These are phyloP conservation scores for Cordyceps cicadae DNA, from an alignment of 2,329 filamentous ascomycete genomes.

Conservation along the genomic window DNA sequence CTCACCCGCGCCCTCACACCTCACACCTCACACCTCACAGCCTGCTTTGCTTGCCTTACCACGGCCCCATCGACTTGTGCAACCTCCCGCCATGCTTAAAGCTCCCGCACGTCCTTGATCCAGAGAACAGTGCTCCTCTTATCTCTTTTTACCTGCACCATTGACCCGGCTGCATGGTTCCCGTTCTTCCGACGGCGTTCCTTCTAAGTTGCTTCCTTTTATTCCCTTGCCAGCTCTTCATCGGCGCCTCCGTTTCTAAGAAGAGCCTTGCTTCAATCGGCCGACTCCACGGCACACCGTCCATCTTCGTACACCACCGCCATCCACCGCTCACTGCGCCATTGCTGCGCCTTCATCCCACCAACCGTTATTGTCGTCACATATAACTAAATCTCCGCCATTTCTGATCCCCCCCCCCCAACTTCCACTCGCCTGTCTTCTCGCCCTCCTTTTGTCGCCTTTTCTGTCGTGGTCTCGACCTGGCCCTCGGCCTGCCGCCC, in stretches of 20 bases:
- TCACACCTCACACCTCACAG: neutral
- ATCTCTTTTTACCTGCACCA: neutral
- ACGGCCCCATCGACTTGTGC: slow-evolving; percentile 6
- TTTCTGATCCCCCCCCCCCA: neutral
- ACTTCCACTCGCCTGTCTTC: neutral
- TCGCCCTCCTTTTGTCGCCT: neutral
- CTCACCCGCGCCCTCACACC: no score
- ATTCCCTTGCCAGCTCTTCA: neutral
- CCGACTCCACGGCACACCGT: neutral
- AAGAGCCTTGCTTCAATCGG: neutral
- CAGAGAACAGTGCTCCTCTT: neutral
- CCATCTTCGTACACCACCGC: no score
- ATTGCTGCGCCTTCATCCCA: slow-evolving; percentile 10
- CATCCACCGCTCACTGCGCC: slow-evolving; percentile 1
- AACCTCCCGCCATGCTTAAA: slow-evolving; percentile 10
- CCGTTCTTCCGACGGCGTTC: neutral
- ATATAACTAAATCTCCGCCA: neutral
- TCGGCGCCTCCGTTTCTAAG: neutral
- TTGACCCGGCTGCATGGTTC: neutral
- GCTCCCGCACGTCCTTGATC: slow-evolving; percentile 5
- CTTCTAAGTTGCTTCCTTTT: neutral
- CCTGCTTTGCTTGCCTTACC: neutral
- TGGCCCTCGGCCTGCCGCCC: neutral
- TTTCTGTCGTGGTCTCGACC: neutral
- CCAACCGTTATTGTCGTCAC: neutral